These are phyloP conservation scores for Puya raimondii DNA, from an alignment of 176 grass and related monocot genomes.

Conservation along the genomic window DNA sequence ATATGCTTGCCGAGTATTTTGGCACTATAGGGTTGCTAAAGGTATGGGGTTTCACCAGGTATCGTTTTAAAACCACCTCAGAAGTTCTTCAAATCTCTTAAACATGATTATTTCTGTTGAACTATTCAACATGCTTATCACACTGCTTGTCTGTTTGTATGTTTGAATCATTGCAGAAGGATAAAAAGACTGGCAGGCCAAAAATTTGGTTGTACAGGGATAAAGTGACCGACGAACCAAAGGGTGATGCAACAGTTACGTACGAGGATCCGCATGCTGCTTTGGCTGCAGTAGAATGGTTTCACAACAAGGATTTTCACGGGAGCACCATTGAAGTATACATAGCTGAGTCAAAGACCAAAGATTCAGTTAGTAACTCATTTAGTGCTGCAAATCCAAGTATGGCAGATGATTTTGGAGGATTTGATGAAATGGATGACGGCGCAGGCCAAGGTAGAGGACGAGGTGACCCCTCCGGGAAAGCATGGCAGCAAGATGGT, in stretches of 20 bases:
- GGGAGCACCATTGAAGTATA: constrained; percentile 70
- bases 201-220: constrained; percentile 97
- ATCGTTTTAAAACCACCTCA: constrained; percentile 41
- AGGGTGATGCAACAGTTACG: constrained; percentile 88
- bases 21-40: constrained; percentile 99
- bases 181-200: constrained; percentile 78
- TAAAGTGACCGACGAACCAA: constrained; percentile 84
- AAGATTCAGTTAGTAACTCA: constrained; percentile 34
- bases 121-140: neutral
- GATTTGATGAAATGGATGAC: constrained; percentile 35
- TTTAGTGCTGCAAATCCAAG: constrained; percentile 18
- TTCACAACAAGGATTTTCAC: constrained; percentile 94
- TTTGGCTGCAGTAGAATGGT: constrained; percentile 89
- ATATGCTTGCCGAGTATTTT: constrained; percentile 92
- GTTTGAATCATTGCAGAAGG: constrained; percentile 51
- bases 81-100: constrained; percentile 7
- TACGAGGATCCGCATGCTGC: constrained; percentile 97
- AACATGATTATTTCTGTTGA: neutral
- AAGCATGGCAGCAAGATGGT: constrained; percentile 97
- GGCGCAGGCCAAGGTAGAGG: constrained; percentile 48
- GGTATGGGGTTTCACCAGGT: constrained; percentile 75
- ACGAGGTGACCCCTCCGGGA: constrained; percentile 37
- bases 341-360: constrained; percentile 79
- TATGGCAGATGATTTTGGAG: constrained; percentile 17
- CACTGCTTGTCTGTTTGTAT: neutral